Percentiles rank a stretch among this genome's conserved stretches.
phyloP scores from a whole-genome alignment of 208 protist genomes.

The Leishmania lainsoni region DNA sequence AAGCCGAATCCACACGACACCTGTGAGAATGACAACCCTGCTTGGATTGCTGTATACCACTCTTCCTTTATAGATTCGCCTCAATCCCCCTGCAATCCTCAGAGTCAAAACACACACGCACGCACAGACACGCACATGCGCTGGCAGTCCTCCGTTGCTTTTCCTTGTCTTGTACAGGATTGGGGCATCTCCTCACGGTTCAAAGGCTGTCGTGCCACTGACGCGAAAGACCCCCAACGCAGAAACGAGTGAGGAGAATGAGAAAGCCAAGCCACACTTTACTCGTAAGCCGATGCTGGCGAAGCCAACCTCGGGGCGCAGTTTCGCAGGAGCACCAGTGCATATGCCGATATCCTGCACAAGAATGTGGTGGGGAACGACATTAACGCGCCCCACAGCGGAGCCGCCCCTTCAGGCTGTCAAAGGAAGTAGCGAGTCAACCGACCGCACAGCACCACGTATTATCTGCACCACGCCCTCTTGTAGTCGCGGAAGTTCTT shows the following conservation, averaged over 20 bases:
- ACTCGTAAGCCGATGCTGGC: conserved; percentile 34
- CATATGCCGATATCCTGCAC: conserved; percentile 28
- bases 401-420: conserved; percentile 14
- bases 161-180: neutral
- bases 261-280: neutral
- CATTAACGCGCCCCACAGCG: conserved; percentile 16
- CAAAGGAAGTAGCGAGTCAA: conserved; percentile 18
- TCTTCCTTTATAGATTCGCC: too few species aligned
- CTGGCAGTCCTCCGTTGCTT: neutral
- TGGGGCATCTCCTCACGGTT: neutral
- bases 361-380: conserved; percentile 24
- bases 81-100: neutral
- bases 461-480: conserved; percentile 35
- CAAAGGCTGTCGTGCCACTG: neutral
- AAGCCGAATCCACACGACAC: neutral
- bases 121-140: neutral
- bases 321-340: conserved; percentile 32
- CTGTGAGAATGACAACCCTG: neutral
- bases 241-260: neutral
- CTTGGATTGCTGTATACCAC: neutral
- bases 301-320: conserved; percentile 32
- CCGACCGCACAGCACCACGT: conserved; percentile 33
- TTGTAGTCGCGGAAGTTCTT: conserved; percentile 36
- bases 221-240: neutral
- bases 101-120: neutral